Evolutionary conservation across 495 filamentous ascomycete species (phyloP).

Genomic region (Hypoxylon crocopeplum): DNA sequence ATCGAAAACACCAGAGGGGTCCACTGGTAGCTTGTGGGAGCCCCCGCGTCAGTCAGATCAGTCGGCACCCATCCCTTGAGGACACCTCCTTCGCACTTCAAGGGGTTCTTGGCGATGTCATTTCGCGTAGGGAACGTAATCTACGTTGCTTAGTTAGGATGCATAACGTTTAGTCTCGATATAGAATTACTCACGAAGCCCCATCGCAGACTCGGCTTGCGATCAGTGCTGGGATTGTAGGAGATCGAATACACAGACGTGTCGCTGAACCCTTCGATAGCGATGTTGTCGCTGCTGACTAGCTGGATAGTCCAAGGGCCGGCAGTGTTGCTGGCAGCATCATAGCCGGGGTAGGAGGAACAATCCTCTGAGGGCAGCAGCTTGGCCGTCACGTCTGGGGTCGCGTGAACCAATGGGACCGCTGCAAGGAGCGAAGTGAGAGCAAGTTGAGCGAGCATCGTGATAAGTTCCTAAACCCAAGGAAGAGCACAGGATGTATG

Average conservation of each 20-base stretch:
- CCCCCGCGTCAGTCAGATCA: slow-evolving; percentile 30
- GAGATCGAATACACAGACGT: slow-evolving; percentile 31
- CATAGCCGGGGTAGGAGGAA: slow-evolving; percentile 39
- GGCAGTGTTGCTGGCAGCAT: slow-evolving; percentile 38
- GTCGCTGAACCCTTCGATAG: slow-evolving; percentile 42
- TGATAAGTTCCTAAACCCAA: not conserved
- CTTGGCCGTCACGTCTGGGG: slow-evolving; percentile 37
- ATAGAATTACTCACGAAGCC: slow-evolving; percentile 32
- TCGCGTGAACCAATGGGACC: slow-evolving; percentile 27
- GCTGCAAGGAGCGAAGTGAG: slow-evolving; percentile 29
- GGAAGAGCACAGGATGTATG: not conserved
- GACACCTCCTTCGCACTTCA: slow-evolving; percentile 25
- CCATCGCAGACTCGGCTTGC: slow-evolving; percentile 35
- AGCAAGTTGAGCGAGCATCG: slow-evolving; percentile 26
- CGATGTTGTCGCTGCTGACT: slow-evolving; percentile 36
- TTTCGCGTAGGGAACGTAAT: slow-evolving; percentile 32
- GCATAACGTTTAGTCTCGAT: not conserved
- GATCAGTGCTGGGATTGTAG: slow-evolving; percentile 24
- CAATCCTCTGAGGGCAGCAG: slow-evolving; percentile 31
- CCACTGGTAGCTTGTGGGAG: slow-evolving; percentile 32
- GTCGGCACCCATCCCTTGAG: slow-evolving; percentile 24
- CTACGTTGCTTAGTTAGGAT: slow-evolving; percentile 8
- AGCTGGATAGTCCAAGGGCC: slow-evolving; percentile 39
- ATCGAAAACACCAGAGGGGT: slow-evolving; percentile 25
- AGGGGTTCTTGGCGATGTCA: slow-evolving; percentile 25